These are phyloP conservation scores for Chrysophaeum taylorii DNA, from an alignment of 352 stramenopile species.

Conservation along the genomic window DNA sequence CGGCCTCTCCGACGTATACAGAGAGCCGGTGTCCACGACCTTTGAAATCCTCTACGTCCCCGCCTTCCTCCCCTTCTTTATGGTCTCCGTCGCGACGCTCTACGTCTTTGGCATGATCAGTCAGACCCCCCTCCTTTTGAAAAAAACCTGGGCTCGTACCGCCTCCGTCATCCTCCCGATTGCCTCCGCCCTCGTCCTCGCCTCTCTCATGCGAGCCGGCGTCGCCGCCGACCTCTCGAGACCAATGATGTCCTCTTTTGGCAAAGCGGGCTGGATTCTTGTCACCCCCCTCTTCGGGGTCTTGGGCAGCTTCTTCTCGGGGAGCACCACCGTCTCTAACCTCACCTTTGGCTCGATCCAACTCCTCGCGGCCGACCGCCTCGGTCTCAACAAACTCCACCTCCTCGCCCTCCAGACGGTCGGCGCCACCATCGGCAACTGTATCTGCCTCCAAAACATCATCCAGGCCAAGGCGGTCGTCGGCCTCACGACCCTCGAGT, in stretches of 20 bases:
- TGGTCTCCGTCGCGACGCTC: slow-evolving; percentile 39
- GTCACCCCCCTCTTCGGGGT: slow-evolving; percentile 34
- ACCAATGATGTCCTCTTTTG: slow-evolving; percentile 29
- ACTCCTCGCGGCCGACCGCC: slow-evolving; percentile 34
- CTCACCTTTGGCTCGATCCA: slow-evolving; percentile 41
- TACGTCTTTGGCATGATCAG: slow-evolving; percentile 34
- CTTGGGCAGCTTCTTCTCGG: slow-evolving; percentile 40
- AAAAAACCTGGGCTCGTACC: slow-evolving; percentile 20
- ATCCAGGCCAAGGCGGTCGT: slow-evolving; percentile 40
- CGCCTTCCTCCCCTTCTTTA: slow-evolving; percentile 42
- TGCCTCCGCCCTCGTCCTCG: slow-evolving; percentile 29
- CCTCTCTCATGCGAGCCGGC: slow-evolving; percentile 27
- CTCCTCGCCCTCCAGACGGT: slow-evolving; percentile 40
- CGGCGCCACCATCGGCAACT: slow-evolving; percentile 39
- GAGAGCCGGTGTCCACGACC: slow-evolving; percentile 42
- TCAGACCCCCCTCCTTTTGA: slow-evolving; percentile 18
- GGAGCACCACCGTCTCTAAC: slow-evolving; percentile 40
- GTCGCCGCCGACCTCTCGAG: slow-evolving; percentile 29
- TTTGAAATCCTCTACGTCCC: slow-evolving; percentile 42
- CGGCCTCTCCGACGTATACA: slow-evolving; percentile 39
- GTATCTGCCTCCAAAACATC: slow-evolving; percentile 44
- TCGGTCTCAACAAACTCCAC: slow-evolving; percentile 29
- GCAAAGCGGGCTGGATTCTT: slow-evolving; percentile 37
- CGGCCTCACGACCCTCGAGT: slow-evolving; percentile 34
- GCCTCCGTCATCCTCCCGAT: slow-evolving; percentile 36